These are phyloP conservation scores for Coemansia sp. DNA, from an alignment of 192 early-diverging fungal genomes.

Conservation along the genomic window DNA sequence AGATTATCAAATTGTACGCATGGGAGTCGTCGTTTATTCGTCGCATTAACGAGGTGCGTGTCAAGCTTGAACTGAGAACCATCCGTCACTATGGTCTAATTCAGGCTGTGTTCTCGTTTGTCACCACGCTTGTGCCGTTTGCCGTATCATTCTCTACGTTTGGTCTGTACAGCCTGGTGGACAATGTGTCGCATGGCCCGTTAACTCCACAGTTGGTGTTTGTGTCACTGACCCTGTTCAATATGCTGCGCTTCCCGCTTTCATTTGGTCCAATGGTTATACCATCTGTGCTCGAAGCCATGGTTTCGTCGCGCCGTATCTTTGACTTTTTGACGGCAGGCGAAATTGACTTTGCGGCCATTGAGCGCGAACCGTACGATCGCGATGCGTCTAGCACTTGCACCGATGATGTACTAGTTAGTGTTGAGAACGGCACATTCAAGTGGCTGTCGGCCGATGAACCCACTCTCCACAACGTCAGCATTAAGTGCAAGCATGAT, in stretches of 20 bases:
- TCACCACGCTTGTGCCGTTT: constrained; percentile 66
- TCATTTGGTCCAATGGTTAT: constrained; percentile 76
- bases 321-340: constrained; percentile 65
- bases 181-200: constrained; percentile 48
- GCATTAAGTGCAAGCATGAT: constrained; percentile 39
- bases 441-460: constrained; percentile 49
- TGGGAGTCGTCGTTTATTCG: constrained; percentile 61
- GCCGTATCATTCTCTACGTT: constrained; percentile 77
- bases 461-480: constrained; percentile 35
- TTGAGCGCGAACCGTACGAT: constrained; percentile 29
- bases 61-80: constrained; percentile 72
- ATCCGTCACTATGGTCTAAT: constrained; percentile 67
- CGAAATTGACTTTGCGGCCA: constrained; percentile 72
- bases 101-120: constrained; percentile 75
- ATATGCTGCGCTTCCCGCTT: constrained; percentile 83
- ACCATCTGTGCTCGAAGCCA: constrained; percentile 68
- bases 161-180: constrained; percentile 67
- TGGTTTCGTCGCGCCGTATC: constrained; percentile 77
- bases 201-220: constrained; percentile 74
- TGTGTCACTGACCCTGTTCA: constrained; percentile 87
- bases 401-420: constrained; percentile 22
- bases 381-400: constrained; percentile 4
- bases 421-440: constrained; percentile 35
- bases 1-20: constrained; percentile 63
- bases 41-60: constrained; percentile 59